Percentiles rank a stretch among this genome's conserved stretches.
Conservation (phyloP, 495 filamentous ascomycete genomes). For the Penicillium robsamsonii region DNA sequence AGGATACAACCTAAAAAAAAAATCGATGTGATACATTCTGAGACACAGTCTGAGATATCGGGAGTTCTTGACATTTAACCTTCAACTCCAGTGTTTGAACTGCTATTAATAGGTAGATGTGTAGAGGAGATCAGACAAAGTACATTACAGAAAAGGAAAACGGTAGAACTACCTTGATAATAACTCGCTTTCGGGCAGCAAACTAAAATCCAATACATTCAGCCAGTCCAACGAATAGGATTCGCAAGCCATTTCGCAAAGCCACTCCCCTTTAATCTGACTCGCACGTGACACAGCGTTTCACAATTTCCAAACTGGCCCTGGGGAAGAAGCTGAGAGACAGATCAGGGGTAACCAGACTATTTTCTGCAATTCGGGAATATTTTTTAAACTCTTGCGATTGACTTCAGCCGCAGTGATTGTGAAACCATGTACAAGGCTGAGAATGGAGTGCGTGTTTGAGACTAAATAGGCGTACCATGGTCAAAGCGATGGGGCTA, state of each 20-base stretch:
- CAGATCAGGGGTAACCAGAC: slow-evolving; percentile 5
- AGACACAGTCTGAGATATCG: neutral
- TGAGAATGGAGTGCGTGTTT: neutral
- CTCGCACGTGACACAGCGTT: slow-evolving; percentile 8
- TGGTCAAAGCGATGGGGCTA: slow-evolving; percentile 3
- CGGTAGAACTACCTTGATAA: neutral
- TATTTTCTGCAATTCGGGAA: neutral
- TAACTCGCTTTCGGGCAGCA: neutral
- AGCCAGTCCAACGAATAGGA: neutral
- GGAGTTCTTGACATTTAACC: neutral
- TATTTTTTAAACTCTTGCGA: slow-evolving; percentile 5
- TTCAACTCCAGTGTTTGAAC: neutral
- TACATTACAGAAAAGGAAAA: neutral
- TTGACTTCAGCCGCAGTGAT: neutral
- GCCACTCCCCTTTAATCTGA: neutral
- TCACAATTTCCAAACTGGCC: neutral
- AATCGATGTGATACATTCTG: neutral
- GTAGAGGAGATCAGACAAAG: neutral
- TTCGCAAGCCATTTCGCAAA: neutral
- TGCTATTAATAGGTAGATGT: neutral
- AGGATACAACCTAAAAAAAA: neutral
- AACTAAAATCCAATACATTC: neutral
- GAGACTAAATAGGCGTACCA: slow-evolving; percentile 1
- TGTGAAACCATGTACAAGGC: neutral
- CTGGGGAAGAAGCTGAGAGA: neutral